Percentiles rank a stretch among this genome's conserved stretches.
Conservation (phyloP, 257 asterid species). For the Catharanthus roseus region DNA sequence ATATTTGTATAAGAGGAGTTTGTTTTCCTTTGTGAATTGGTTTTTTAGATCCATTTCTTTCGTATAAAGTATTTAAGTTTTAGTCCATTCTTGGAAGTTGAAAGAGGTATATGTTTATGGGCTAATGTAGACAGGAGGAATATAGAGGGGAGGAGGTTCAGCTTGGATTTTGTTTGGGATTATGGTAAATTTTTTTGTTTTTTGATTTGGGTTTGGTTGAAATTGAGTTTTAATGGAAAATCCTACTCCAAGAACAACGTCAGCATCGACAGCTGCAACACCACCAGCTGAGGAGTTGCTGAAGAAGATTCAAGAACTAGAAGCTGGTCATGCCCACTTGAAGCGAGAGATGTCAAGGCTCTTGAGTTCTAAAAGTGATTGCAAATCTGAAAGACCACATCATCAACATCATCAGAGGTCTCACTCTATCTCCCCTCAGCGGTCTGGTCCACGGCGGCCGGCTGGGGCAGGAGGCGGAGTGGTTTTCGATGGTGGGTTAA, state of each 20-base stretch:
- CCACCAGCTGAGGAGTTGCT: constrained; percentile 75
- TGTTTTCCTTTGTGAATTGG: neutral
- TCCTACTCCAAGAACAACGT: constrained; percentile 21
- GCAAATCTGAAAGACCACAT: constrained; percentile 19
- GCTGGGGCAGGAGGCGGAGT: constrained; percentile 27
- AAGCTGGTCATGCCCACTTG: constrained; percentile 73
- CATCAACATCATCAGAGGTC: constrained; percentile 53
- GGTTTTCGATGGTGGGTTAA: constrained; percentile 17
- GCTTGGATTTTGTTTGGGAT: constrained; percentile 1
- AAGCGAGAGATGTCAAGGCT: constrained; percentile 75
- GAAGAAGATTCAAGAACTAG: constrained; percentile 83
- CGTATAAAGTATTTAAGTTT: neutral
- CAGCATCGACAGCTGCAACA: constrained; percentile 20
- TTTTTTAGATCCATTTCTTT: constrained; percentile 16
- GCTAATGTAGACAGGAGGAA: neutral
- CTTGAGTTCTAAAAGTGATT: constrained; percentile 32
- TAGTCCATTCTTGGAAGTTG: constrained; percentile 5
- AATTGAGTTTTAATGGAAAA: constrained; percentile 6
- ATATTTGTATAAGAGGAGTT: neutral
- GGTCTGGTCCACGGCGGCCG: constrained; percentile 42
- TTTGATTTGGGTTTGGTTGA: constrained; percentile 10
- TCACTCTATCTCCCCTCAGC: constrained; percentile 72
- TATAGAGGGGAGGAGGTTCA: neutral
- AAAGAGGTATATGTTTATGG: neutral
- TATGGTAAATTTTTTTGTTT: constrained; percentile 7